Base-by-base conservation (phyloP, 768 basidiomycete species). In the Lactarius deliciosus region DNA sequence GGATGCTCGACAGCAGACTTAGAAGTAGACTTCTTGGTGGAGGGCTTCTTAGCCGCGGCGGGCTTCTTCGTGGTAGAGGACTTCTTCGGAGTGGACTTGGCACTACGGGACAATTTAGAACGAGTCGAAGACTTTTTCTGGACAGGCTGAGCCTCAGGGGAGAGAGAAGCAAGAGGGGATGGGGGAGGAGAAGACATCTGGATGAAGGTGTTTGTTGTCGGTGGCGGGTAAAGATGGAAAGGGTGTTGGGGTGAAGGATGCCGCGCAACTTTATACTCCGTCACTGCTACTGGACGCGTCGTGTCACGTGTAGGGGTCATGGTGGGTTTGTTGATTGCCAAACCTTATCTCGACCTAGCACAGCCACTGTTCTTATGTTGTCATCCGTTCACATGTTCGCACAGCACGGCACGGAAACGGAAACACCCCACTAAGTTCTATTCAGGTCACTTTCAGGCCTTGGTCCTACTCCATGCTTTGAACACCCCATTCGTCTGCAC, bases 401-500 rank as follows among this genome's bases (percentile, higher is more conserved):
- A 60, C 61, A 28, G n/a, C 38, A 57, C 10, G 22, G n/a, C 38
- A 57, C 10, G 32, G 54, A 13, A 25, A 10, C 18, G 1, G 9
- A 53, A 13, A 50, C 11, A 45, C 8, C 45, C 43, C 22, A 41
- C 47, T 50, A 36, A 18, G 32, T n/a, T 36, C 32, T 36, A 57
- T 36, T 57, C 34, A 34, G 8, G 9, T 9, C 34, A 34, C 34
- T 13, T 15, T 40, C 4, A 57, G 5, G 11, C 57, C 50, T 67
- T 59, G 50, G 22, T 34, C 16, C 28, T 32, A 28, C 56, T 25
- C 64, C 68, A 70, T 50, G 77, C 73, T 66, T 76, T 76, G 73
- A 79, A 79, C 15, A 76, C 76, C 28, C 78, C 78, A 45, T 79
- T 78, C 8, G 76, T 67, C 25, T 73, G 70, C 13, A 77, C 78